phyloP scores from a whole-genome alignment of 2,329 filamentous ascomycete genomes.

The Fusarium dimerum region DNA sequence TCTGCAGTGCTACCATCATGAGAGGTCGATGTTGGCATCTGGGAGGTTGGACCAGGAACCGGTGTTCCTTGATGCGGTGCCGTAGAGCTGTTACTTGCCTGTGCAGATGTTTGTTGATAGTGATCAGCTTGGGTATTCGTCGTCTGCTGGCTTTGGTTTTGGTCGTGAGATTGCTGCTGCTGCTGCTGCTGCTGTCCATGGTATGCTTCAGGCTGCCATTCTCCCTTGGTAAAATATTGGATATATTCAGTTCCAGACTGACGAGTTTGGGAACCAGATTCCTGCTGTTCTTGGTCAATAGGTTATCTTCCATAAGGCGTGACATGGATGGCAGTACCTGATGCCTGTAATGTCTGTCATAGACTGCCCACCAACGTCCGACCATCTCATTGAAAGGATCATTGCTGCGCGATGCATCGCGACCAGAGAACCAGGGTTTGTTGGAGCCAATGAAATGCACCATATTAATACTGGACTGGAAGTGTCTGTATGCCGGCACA shows the following conservation, averaged over 20 bases:
- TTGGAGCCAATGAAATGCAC: conserved; percentile 92
- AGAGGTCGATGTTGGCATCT: conserved; percentile 24
- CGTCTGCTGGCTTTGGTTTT: conserved; percentile 12
- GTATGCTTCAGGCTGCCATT: conserved; percentile 39
- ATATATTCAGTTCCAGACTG: conserved; percentile 40
- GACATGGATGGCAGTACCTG: conserved; percentile 41
- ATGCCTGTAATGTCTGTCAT: conserved; percentile 78
- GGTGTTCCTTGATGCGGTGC: conserved; percentile 16
- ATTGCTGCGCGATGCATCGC: conserved; percentile 53
- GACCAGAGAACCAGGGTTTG: conserved; percentile 82
- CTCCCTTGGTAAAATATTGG: conserved; percentile 56
- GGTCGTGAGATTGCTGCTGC: conserved; percentile 22
- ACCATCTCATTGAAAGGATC: conserved; percentile 81
- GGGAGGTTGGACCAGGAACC: conserved; percentile 18
- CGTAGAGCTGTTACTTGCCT: conserved; percentile 19
- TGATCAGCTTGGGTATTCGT: conserved; percentile 3
- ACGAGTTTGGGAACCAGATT: conserved; percentile 12
- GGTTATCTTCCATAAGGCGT: not conserved
- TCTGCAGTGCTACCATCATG: conserved; percentile 44
- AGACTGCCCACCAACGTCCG: conserved; percentile 90
- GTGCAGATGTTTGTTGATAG: conserved; percentile 15
- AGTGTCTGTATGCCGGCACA: conserved; percentile 90
- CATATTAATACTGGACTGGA: conserved; percentile 84
- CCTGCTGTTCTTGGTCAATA: conserved; percentile 17
- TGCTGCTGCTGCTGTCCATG: conserved; percentile 23